Base-by-base conservation (phyloP, 352 stramenopile species). In the Salisapilia sapeloensis region DNA sequence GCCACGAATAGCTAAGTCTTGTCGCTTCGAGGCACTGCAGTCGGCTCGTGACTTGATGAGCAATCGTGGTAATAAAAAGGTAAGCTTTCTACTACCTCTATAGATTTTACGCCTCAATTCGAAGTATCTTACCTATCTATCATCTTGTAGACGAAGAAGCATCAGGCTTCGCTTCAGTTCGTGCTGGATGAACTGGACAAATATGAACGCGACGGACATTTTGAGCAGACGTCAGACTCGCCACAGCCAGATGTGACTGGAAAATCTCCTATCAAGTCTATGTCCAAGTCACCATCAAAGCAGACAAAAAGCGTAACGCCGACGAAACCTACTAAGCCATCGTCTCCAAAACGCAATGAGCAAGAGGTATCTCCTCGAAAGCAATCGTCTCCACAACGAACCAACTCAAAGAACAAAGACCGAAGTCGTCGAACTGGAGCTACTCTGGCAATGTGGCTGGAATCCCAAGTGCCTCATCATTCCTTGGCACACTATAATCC, bases 121-220 rank as follows among this genome's bases (percentile, higher is more conserved):
- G n/a, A n/a, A n/a, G n/a, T n/a, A n/a, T n/a, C n/a, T n/a, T n/a
- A n/a, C n/a, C n/a, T n/a, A n/a, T n/a, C n/a, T n/a, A n/a, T n/a
- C n/a, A n/a, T n/a, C n/a, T n/a, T n/a, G n/a, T n/a, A n/a, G n/a
- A n/a, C n/a, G n/a, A n/a, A n/a, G n/a, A n/a, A n/a, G n/a, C n/a
- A 56, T 30, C 40, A 38, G 16, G 56, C 56, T n/a, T 76, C 65
- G 30, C 39, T 82, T 4, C 63, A 55, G 22, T 65, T 77, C 15
- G 48, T 80, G 16, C 50, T 65, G n/a, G 53, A 50, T 25, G 63
- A 64, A 18, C 50, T 85, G 18, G 52, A 70, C 44, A 65, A 69
- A 25, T 84, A 78, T 29, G 60, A 74, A 12, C 52, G 36, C 40
- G 49, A 70, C 14, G 51, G 35, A 13, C n/a, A 0, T 3, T 11